Evolutionary conservation across 441 rosid genomes (phyloP).

Genomic region (Eutrema salsugineum): DNA sequence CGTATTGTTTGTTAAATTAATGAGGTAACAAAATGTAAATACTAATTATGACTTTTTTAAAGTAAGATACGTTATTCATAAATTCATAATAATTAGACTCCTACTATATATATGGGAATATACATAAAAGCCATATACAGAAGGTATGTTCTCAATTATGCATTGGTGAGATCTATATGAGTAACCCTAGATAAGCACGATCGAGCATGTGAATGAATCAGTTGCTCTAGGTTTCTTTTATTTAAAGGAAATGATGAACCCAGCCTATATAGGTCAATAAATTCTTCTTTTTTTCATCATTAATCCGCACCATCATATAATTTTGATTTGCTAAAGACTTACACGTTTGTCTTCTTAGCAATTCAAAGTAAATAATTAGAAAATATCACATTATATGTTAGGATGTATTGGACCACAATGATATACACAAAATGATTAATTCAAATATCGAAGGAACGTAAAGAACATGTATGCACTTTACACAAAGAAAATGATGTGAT

Average conservation of each 20-base stretch:
- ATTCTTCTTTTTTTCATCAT: not conserved
- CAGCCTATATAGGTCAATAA: not conserved
- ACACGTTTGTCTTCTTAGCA: slow-evolving; percentile 3
- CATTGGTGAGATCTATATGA: not conserved
- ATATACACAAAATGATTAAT: not conserved
- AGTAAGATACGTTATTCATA: too few relatives aligned
- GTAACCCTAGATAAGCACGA: slow-evolving; percentile 22
- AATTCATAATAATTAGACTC: too few relatives aligned
- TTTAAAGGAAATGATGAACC: slow-evolving; percentile 21
- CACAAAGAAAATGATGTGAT: too few relatives aligned
- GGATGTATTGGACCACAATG: not conserved
- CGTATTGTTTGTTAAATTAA: too few relatives aligned
- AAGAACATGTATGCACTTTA: not conserved
- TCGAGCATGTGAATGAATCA: slow-evolving; percentile 28
- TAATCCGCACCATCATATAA: not conserved
- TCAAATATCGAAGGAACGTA: not conserved
- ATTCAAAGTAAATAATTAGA: not conserved
- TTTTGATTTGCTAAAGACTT: slow-evolving; percentile 3
- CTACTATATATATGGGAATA: not conserved
- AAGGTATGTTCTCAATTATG: slow-evolving; percentile 10
- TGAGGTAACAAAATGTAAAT: too few relatives aligned
- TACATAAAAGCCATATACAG: slow-evolving; percentile 15
- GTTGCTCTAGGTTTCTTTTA: slow-evolving; percentile 20
- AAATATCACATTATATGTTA: not conserved
- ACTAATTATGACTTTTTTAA: too few relatives aligned